Evolutionary conservation across 2,329 filamentous ascomycete genomes (phyloP), one percentile per base, ranked within the genome.

Genomic region (Polychaeton citri): DNA sequence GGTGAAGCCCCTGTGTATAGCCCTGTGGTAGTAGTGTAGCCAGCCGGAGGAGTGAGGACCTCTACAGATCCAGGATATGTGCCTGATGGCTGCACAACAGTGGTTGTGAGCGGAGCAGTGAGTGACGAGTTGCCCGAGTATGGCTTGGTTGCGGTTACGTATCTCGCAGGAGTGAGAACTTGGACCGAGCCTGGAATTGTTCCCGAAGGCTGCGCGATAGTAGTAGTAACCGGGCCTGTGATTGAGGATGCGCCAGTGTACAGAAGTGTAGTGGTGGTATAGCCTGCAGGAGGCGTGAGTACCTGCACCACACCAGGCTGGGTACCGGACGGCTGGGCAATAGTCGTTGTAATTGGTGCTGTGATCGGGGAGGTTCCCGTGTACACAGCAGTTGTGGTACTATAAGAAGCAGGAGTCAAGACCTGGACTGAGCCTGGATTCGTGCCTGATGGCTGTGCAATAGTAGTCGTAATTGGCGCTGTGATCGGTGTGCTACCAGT

Each of bases 11-110:
- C 39, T 2, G 32, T 35, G 7, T 28, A 28, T 28, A 7, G 4
- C 12, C 12, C 12, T 15, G 24, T 28, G 4, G 3, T 28, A 3
- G 24, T 28, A 15, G 15, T 7, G 21, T 38, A 42, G 21, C 19
- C 37, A 10, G 16, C 12, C 16, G 38, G 38, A 28, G 24, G 24
- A 2, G 36, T 38, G 16, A 31, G 38, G 5, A 43, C 30, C 10
- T 42, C 37, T 10, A 41, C 39, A n/a, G 41, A 39, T 8, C 36
- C 41, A 9, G 32, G 34, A 12, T 26, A 19, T 8, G 41, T 39
- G 5, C 41, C 39, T 21, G 35, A 38, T 6, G 41, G 36, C n/a
- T n/a, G n/a, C 8, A 39, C 16, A 37, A 39, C 21, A 17, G 32
- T 37, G 8, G 37, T 31, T 2, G 36, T 38, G 7, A 35, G 24